These are phyloP conservation scores for Sordariomycetes sp. DNA, from an alignment of 2,329 filamentous ascomycete species.

Conservation along the genomic window DNA sequence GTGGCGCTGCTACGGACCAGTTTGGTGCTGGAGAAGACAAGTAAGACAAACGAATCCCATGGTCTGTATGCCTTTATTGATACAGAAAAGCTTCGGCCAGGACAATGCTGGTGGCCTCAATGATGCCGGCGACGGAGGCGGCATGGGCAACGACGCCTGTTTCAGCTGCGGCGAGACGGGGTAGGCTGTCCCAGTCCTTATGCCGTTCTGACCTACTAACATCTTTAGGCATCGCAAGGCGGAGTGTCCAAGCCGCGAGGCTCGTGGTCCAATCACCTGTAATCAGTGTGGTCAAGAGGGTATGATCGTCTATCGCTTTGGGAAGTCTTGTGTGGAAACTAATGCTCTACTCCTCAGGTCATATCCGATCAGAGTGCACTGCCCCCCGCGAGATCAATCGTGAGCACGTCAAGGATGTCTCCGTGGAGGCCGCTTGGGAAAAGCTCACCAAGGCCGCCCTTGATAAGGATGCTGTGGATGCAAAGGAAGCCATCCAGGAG, in stretches of 20 bases:
- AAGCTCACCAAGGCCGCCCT: slow-evolving; percentile 41
- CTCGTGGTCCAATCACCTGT: slow-evolving; percentile 46
- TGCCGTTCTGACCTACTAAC: no score
- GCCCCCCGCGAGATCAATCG: slow-evolving; percentile 51
- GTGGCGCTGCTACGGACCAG: no score
- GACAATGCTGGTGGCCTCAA: neutral
- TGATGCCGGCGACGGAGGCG: neutral
- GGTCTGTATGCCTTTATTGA: no score
- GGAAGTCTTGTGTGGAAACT: no score
- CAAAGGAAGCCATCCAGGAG: slow-evolving; percentile 48
- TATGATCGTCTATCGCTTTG: slow-evolving; percentile 14
- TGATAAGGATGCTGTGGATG: slow-evolving; percentile 51
- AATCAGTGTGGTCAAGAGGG: slow-evolving; percentile 54
- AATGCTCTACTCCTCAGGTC: no score
- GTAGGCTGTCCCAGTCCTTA: no score
- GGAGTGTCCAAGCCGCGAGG: slow-evolving; percentile 28
- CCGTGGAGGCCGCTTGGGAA: slow-evolving; percentile 48
- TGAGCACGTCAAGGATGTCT: slow-evolving; percentile 34
- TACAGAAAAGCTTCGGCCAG: no score
- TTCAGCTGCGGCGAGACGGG: slow-evolving; percentile 22
- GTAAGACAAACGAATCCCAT: no score
- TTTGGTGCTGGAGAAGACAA: no score
- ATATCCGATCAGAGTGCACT: slow-evolving; percentile 45
- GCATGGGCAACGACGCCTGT: neutral
- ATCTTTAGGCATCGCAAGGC: slow-evolving; percentile 21